phyloP scores from a whole-genome alignment of 257 asterid species.

The Nemophila menziesii region DNA sequence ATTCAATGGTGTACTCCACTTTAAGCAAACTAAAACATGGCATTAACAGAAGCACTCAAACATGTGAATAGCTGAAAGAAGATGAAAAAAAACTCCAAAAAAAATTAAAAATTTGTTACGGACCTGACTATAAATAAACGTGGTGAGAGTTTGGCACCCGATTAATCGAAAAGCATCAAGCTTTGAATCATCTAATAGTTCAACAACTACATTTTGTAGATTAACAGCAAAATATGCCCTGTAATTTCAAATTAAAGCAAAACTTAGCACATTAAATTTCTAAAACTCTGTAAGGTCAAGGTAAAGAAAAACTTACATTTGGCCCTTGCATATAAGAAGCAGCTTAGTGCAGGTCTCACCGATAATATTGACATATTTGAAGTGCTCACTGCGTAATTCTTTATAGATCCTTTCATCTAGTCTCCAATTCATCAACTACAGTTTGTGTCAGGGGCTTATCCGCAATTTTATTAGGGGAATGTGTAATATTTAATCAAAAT shows the following conservation, averaged over 20 bases:
- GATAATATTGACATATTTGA: constrained; percentile 47
- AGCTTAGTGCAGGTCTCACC: constrained; percentile 64
- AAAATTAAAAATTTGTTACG: too few relatives aligned
- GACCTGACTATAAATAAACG: constrained; percentile 86
- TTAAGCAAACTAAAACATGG: too few relatives aligned
- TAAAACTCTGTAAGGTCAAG: neutral
- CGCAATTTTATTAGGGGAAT: too few relatives aligned
- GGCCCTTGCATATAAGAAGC: constrained; percentile 68
- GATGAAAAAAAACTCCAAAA: too few relatives aligned
- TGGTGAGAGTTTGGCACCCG: constrained; percentile 75
- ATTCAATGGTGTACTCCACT: too few relatives aligned
- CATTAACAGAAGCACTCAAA: too few relatives aligned
- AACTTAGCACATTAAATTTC: neutral
- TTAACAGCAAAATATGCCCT: constrained; percentile 81
- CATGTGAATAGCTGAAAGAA: too few relatives aligned
- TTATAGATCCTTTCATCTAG: constrained; percentile 94
- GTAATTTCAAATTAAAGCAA: constrained; percentile 23
- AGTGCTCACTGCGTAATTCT: constrained; percentile 66
- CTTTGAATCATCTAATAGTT: constrained; percentile 65
- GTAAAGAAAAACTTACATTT: constrained; percentile 52
- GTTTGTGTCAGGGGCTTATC: too few relatives aligned
- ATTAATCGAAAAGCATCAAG: constrained; percentile 43
- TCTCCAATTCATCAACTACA: too few relatives aligned
- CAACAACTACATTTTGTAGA: constrained; percentile 52
- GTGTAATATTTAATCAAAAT: too few relatives aligned